Base-by-base conservation (phyloP, 2,329 filamentous ascomycete species). In the Pezicula neosporulosa region DNA sequence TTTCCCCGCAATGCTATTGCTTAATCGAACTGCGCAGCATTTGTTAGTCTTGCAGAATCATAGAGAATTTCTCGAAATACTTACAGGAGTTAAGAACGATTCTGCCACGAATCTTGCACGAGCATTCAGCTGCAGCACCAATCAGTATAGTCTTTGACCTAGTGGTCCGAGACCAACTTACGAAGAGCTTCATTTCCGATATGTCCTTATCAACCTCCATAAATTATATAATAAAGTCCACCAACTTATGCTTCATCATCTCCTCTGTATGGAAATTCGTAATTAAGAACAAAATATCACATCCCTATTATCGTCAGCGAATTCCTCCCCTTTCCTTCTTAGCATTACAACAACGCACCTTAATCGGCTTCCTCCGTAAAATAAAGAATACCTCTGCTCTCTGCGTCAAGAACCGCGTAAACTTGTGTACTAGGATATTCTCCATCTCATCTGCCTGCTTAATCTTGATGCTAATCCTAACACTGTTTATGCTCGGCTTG, bases 171-270 rank as follows among this genome's bases (percentile, higher is more conserved):
- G 41, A n/a, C 44, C 28, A 42, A 77, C 90, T 62, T 81, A 97
- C 93, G 72, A 99, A 99, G 65, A 99, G 87, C 81, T 99, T 99
- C 94, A 99, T 97, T 75, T 99, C 94, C 3, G 94, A 97, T 54
- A 99, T 99, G 72, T 99, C 94, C 80, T 99, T 99, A 72, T 99
- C 95, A 4, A 99, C 95, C 70, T 99, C 94, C 93, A 99, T 97
- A 67, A 99, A 99, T 67, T 97, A 87, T 60, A 99, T 97, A 62
- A 99, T 96, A 66, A 99, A 99, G 70, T 99, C 94, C 33, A 99
- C 95, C 62, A 99, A 80, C 77, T 99, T 97, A 71, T 99, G 93
- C 78, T 97, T 97, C 68, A 97, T 72, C 91, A 99, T 96, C 69
- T 95, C 89, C 72, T 97, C 94, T 4, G 94, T 97, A 66, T 99